Base-by-base conservation (phyloP, 2,329 filamentous ascomycete genomes). In the Aspergillus versicolor region DNA sequence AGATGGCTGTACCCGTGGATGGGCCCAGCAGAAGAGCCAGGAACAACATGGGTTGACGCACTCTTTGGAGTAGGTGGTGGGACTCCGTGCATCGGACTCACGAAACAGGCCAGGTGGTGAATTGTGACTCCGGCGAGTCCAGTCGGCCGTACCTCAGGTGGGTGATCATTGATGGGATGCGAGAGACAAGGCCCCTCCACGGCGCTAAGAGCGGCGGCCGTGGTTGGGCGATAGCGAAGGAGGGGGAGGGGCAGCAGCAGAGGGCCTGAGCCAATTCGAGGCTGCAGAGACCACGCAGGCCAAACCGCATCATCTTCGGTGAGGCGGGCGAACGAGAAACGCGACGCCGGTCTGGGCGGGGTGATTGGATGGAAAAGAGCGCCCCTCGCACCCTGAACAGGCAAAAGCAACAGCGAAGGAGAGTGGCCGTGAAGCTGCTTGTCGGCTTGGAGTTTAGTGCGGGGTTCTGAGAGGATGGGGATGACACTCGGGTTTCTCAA, bases 231-330 rank as follows among this genome's bases (percentile, higher is more conserved):
- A 37, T 13, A 19, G 15, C 21, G 19, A 52, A 51, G 41, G 56
- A 51, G 52, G 52, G 30, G 54, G 48, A 58, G 51, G 56, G 54
- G 48, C 55, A 56, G 44, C 40, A 55, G 43, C 52, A 32, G 43
- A 45, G 51, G 44, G 43, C 24, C 44, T 53, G 52, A 59, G 58
- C 57, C 54, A 62, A 59, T 61, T 62, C 60, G 17, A 57, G 53
- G 54, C 52, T 59, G 56, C 56, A 61, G 52, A 59, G 52, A 44
- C 56, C 60, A 52, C 34, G 5, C 15, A 59, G 52, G 40, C 56
- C 60, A 52, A 38, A 30, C 27, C 56, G 55, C 57, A 63, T 60
- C 57, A 56, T 62, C 53, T 48, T 58, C 58, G 60, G 60, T 62
- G 61, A 63, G 61, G 61, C 61, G 58, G 54, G 52, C 48, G 41